Conservation (phyloP, 345 rosid genomes). For the Mallotus nudiflorus region DNA sequence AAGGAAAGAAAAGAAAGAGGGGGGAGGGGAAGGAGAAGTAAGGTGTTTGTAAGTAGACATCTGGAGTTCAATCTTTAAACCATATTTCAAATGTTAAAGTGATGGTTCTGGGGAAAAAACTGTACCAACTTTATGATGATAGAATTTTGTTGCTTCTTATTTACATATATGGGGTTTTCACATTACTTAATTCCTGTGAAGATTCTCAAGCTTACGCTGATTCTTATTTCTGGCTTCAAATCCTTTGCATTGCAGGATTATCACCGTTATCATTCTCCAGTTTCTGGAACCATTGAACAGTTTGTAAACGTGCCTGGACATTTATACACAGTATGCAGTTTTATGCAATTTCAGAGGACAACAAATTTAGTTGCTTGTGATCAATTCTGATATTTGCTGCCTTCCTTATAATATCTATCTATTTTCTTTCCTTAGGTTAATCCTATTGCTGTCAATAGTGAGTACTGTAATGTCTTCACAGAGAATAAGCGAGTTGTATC, state of each 20-base stretch:
- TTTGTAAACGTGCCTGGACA: constrained; percentile 67
- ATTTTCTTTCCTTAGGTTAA: constrained; percentile 59
- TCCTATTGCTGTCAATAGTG: constrained; percentile 93
- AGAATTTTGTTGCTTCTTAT: too few species aligned
- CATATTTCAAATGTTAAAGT: background rate
- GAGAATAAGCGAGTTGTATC: constrained; percentile 80
- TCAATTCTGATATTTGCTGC: constrained; percentile 1
- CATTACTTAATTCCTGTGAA: background rate
- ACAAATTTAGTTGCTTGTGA: background rate
- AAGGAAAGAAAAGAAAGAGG: too few species aligned
- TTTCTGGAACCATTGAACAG: constrained; percentile 71
- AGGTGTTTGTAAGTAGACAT: too few species aligned
- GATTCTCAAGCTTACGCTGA: background rate
- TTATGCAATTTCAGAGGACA: background rate
- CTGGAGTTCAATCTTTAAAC: background rate
- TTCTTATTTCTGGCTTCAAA: background rate
- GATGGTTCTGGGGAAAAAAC: background rate
- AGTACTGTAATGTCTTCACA: constrained; percentile 90
- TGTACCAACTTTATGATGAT: background rate
- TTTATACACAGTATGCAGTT: constrained; percentile 67
- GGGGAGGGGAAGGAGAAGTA: background rate
- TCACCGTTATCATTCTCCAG: constrained; percentile 85
- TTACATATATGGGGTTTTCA: too few species aligned
- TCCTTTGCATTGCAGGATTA: constrained; percentile 59
- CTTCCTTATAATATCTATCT: constrained; percentile 7